These are phyloP conservation scores for Artemisia tridentata DNA, from an alignment of 129 eudicot genomes.

Conservation along the genomic window DNA sequence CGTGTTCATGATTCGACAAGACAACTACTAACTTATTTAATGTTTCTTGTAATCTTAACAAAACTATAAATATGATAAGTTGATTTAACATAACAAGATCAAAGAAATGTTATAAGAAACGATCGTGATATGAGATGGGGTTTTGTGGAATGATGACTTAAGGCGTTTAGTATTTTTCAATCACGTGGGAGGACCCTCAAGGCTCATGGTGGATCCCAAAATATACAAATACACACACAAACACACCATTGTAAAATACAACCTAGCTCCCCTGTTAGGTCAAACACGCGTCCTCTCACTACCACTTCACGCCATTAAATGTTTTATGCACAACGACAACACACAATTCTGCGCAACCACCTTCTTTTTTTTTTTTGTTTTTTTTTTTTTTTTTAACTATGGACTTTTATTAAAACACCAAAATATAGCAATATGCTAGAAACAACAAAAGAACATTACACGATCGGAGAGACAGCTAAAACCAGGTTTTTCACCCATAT, in stretches of 20 bases:
- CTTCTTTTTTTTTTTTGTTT: too few relatives aligned
- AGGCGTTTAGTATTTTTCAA: neutral
- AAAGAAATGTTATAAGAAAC: neutral
- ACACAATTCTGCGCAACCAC: too few relatives aligned
- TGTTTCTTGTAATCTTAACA: neutral
- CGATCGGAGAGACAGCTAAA: too few relatives aligned
- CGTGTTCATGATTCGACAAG: neutral
- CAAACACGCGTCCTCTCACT: conserved; percentile 7
- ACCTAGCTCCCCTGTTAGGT: conserved; percentile 11
- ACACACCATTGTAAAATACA: neutral
- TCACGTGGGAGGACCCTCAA: conserved; percentile 8
- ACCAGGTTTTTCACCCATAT: too few relatives aligned
- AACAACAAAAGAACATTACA: too few relatives aligned
- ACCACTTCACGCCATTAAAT: neutral
- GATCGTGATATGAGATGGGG: neutral
- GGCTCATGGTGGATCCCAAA: conserved; percentile 1
- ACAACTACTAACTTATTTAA: neutral
- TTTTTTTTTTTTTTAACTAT: too few relatives aligned
- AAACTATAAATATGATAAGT: neutral
- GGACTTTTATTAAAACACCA: too few relatives aligned
- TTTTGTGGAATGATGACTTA: neutral
- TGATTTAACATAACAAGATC: neutral
- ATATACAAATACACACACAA: neutral
- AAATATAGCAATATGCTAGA: too few relatives aligned
- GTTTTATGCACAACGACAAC: neutral